These are phyloP conservation scores for Termitomyces sp. DNA, from an alignment of 768 basidiomycete species.

Conservation along the genomic window DNA sequence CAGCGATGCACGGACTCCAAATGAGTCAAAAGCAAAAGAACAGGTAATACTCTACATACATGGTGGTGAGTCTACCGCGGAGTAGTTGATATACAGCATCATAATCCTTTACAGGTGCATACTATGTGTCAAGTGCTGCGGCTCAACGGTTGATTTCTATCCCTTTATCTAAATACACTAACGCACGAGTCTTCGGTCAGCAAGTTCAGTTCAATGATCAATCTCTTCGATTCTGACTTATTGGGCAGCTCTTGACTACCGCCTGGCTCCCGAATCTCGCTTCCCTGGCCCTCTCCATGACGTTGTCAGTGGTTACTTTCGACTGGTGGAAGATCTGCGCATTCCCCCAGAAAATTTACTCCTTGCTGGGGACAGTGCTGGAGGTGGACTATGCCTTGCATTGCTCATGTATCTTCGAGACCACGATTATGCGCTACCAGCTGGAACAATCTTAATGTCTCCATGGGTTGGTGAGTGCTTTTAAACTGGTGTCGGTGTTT, in stretches of 20 bases:
- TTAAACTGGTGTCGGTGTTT: neutral
- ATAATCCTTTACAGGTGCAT: slow-evolving; percentile 59
- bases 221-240: slow-evolving; percentile 3
- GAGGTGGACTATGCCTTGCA: slow-evolving; percentile 84
- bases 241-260: slow-evolving; percentile 85
- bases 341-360: slow-evolving; percentile 92
- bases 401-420: slow-evolving; percentile 94
- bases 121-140: slow-evolving; percentile 88
- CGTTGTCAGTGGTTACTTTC: slow-evolving; percentile 81
- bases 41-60: slow-evolving; percentile 92
- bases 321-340: slow-evolving; percentile 82
- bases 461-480: slow-evolving; percentile 89
- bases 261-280: slow-evolving; percentile 90
- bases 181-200: slow-evolving; percentile 80
- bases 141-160: slow-evolving; percentile 90
- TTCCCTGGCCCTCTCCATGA: slow-evolving; percentile 92
- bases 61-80: slow-evolving; percentile 58
- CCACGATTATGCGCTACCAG: slow-evolving; percentile 78
- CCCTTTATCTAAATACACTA: slow-evolving; percentile 82
- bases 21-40: slow-evolving; percentile 48
- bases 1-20: slow-evolving; percentile 14
- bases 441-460: slow-evolving; percentile 84
- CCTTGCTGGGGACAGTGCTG: slow-evolving; percentile 89
- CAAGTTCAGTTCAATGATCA: neutral
- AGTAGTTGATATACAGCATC: neutral